These are phyloP conservation scores for Penicillium sp. DNA, from an alignment of 2,329 filamentous ascomycete genomes.

Conservation along the genomic window DNA sequence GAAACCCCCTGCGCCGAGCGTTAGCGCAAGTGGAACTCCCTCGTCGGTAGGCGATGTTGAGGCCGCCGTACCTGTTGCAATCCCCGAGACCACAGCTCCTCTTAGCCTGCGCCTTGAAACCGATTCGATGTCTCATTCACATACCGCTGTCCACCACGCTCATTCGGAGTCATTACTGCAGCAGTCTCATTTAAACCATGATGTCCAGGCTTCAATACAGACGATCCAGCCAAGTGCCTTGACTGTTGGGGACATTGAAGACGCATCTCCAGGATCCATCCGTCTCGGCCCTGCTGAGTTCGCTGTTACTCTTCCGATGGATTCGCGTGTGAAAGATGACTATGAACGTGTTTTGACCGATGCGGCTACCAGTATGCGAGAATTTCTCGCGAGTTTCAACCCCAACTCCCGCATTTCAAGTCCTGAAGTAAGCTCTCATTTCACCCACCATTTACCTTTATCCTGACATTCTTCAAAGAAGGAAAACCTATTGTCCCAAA, in stretches of 20 bases:
- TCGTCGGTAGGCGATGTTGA: constrained; percentile 45
- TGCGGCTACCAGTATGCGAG: constrained; percentile 29
- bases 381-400: constrained; percentile 28
- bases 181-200: constrained; percentile 27
- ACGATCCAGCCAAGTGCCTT: constrained; percentile 41
- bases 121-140: constrained; percentile 24
- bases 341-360: constrained; percentile 37
- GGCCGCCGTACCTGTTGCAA: constrained; percentile 26
- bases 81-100: constrained; percentile 33
- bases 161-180: constrained; percentile 28
- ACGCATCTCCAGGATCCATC: constrained; percentile 32
- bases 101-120: constrained; percentile 39
- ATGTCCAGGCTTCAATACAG: constrained; percentile 25
- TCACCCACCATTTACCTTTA: background rate
- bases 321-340: constrained; percentile 44
- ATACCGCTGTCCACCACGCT: constrained; percentile 21
- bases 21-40: constrained; percentile 29
- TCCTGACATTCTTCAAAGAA: constrained; percentile 23
- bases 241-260: constrained; percentile 27
- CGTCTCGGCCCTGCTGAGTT: constrained; percentile 41
- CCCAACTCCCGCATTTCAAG: constrained; percentile 11
- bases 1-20: background rate
- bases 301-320: constrained; percentile 44
- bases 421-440: constrained; percentile 27
- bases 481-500: constrained; percentile 27